Base-by-base conservation (phyloP, 768 basidiomycete genomes). In the Tulasnella sp. region DNA sequence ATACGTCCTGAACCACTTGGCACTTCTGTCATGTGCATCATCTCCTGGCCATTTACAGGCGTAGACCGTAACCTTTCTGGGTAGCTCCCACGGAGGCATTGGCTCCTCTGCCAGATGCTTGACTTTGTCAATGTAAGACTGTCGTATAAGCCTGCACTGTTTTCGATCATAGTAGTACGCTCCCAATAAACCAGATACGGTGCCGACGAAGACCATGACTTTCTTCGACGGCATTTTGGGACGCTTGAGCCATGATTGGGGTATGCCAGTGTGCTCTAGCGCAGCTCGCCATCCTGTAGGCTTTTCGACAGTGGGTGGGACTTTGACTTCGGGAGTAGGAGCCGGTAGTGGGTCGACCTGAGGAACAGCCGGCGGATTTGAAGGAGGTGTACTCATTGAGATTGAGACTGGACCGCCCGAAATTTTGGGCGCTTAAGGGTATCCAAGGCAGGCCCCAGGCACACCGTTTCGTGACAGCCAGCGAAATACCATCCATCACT, bases 11-110 rank as follows among this genome's bases (percentile, higher is more conserved):
- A 98, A 98, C 75, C 91, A 90, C 73, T 77, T 83, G 69, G 89
- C 74, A 59, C 83, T 78, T 60, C 87, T 80, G 68, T 92, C 83
- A 63, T 84, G 82, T 68, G 97, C 92, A 66, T 93, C 90, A 70
- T 99, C 96, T 25, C 87, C 92, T 0, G 93, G 93, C 83, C 92
- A 96, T 70, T 87, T 89, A 25, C 81, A 79, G 31, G 85, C 90
- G 65, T 88, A 90, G 19, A 98, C 92, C 7, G 77, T 84, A 60
- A 96, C 83, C 67, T 83, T 87, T 31, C 92, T 80, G 3, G 87
- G 81, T 52, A 77, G 71, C 19, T 82, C 89, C 64, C 83, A 69
- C 8, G 80, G 77, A 58, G 76, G 78, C 64, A 87, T 70, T 0
- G 81, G 79, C 64, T 81, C 78, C 60, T 88, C 81, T 1, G 85